phyloP scores from a whole-genome alignment of 2,329 filamentous ascomycete species.

The Paecilomyces variotii region DNA sequence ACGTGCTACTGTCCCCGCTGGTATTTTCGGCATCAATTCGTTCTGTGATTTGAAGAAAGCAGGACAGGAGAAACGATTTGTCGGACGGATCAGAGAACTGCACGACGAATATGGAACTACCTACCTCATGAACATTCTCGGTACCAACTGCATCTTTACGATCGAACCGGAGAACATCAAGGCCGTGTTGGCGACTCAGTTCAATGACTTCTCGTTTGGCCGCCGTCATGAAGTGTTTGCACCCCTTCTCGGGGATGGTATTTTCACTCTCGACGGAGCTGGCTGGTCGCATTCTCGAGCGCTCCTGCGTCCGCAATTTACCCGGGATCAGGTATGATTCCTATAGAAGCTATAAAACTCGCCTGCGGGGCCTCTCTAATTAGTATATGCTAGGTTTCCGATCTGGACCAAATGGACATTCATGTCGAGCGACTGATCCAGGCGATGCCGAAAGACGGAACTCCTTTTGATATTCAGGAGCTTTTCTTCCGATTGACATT shows the following conservation, averaged over 20 bases:
- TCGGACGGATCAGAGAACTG: background rate
- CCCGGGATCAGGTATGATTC: slow-evolving; percentile 18
- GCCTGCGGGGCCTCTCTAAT: background rate
- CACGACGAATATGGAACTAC: background rate
- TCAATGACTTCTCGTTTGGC: slow-evolving; percentile 7
- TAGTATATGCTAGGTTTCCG: slow-evolving; percentile 38
- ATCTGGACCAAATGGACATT: slow-evolving; percentile 51
- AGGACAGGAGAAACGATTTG: background rate
- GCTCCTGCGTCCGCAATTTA: slow-evolving; percentile 44
- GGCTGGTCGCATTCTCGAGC: slow-evolving; percentile 41
- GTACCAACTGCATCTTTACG: background rate
- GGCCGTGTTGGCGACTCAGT: slow-evolving; percentile 1
- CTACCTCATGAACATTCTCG: background rate
- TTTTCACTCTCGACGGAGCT: slow-evolving; percentile 43
- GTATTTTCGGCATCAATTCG: background rate
- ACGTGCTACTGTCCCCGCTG: background rate
- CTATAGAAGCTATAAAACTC: background rate
- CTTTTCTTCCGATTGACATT: slow-evolving; percentile 59
- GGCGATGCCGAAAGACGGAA: slow-evolving; percentile 49
- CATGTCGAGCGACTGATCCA: slow-evolving; percentile 52
- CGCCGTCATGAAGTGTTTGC: slow-evolving; percentile 21
- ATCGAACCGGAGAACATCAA: background rate
- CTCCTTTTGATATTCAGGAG: slow-evolving; percentile 52
- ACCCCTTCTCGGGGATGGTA: slow-evolving; percentile 38
- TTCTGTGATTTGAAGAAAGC: background rate